Percentiles rank a stretch among this genome's conserved stretches.
phyloP scores from a whole-genome alignment of 2,329 filamentous ascomycete genomes.

The Alternaria sp. region DNA sequence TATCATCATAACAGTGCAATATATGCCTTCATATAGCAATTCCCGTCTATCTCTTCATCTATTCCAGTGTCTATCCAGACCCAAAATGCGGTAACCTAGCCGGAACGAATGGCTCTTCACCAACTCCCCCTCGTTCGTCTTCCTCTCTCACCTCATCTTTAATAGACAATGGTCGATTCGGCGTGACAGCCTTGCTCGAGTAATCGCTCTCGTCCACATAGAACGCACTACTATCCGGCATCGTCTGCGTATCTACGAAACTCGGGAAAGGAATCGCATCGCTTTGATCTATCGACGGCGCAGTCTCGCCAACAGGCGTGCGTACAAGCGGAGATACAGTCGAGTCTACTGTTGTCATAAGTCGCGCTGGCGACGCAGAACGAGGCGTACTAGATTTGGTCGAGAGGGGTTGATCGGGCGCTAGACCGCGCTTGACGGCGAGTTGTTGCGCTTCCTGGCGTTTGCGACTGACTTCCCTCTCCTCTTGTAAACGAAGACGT shows the following conservation, averaged over 20 bases:
- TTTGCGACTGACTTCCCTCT: conserved; percentile 60
- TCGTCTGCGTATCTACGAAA: conserved; percentile 37
- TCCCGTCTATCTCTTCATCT: neutral
- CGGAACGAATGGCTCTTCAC: conserved; percentile 38
- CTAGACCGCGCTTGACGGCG: conserved; percentile 62
- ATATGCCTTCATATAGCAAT: neutral
- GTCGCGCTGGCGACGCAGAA: conserved; percentile 19
- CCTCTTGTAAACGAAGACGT: conserved; percentile 60
- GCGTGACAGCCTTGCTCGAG: conserved; percentile 34
- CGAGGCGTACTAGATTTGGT: conserved; percentile 16
- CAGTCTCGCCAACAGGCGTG: conserved; percentile 24
- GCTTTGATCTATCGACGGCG: neutral
- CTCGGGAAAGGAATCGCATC: conserved; percentile 27
- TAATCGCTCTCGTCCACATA: conserved; percentile 38
- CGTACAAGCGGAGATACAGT: conserved; percentile 23
- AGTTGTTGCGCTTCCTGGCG: conserved; percentile 62
- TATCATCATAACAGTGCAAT: neutral
- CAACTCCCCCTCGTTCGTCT: conserved; percentile 7
- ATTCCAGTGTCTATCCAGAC: neutral
- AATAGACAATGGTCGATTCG: conserved; percentile 32
- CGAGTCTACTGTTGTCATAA: conserved; percentile 15
- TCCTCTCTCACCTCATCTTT: conserved; percentile 24
- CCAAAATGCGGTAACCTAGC: conserved; percentile 45
- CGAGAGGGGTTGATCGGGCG: conserved; percentile 22
- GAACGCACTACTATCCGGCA: conserved; percentile 40